Conservation (phyloP, 1,284 basidiomycete genomes). For the Sanghuangporus weigelae region DNA sequence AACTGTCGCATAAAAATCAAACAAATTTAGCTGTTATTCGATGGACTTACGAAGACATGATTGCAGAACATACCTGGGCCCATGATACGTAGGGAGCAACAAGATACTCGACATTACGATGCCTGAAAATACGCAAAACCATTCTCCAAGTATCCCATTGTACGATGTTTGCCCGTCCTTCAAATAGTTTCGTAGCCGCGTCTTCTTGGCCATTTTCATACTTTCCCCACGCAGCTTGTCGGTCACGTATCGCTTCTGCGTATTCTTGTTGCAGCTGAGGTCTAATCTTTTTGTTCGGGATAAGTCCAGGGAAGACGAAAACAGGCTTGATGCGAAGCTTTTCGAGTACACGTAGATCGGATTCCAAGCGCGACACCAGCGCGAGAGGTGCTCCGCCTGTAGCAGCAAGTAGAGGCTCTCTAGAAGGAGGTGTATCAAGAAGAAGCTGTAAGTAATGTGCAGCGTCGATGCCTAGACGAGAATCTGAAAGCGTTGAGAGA, state of each 20-base stretch:
- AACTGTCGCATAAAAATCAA: constrained; percentile 44
- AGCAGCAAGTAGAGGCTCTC: constrained; percentile 89
- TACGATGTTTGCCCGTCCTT: constrained; percentile 57
- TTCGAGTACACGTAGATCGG: constrained; percentile 88
- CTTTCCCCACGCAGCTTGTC: constrained; percentile 81
- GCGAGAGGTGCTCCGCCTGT: constrained; percentile 91
- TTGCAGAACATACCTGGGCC: constrained; percentile 69
- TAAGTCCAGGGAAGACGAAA: constrained; percentile 90
- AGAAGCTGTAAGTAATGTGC: constrained; percentile 84
- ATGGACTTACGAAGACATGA: background rate
- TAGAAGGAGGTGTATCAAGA: constrained; percentile 68
- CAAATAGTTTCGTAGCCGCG: constrained; percentile 78
- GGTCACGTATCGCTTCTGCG: constrained; percentile 69
- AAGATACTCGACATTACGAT: constrained; percentile 93
- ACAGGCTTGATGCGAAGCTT: constrained; percentile 93
- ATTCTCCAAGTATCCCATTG: constrained; percentile 92
- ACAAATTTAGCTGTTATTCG: constrained; percentile 10
- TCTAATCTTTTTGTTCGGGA: constrained; percentile 64
- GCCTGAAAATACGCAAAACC: constrained; percentile 89
- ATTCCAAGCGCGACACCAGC: constrained; percentile 82
- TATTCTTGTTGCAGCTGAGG: constrained; percentile 49
- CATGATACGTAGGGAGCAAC: constrained; percentile 93
- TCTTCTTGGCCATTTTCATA: constrained; percentile 90
- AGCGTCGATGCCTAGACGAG: constrained; percentile 96
- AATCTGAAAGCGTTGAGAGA: constrained; percentile 81